Base-by-base conservation (phyloP, 768 basidiomycete genomes). In the Naganishia randhawae region DNA sequence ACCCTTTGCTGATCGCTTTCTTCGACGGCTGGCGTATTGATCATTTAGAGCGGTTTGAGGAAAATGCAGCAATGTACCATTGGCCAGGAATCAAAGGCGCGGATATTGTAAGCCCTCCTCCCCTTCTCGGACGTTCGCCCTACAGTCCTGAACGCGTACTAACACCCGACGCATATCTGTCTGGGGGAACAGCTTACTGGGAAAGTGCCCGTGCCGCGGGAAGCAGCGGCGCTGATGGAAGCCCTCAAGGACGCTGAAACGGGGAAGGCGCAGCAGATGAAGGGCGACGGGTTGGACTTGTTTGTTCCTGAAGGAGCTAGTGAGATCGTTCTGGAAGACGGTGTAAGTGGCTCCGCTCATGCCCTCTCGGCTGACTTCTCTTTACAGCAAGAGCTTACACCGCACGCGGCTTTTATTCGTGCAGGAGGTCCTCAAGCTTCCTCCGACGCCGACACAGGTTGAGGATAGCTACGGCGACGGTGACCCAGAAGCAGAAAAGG, bases 21-120 rank as follows among this genome's bases (percentile, higher is more conserved):
- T n/a, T 37, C 37, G 25, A 5, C 39, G 39, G 32, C 51, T 53
- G 51, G 25, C 17, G 11, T 11, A 14, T 13, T 53, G 27, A 9
- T n/a, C 17, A 13, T 9, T 16, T 37, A 66, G 66, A 67, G 29
- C 54, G 66, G n/a, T 61, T 61, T 45, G 78, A 79, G 22, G 78
- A 79, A 71, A 79, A 79, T 69, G 78, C 67, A n/a, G 72, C 72
- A 6, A 76, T 79, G 75, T 79, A 79, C 51, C 74, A 77, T 45
- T 79, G 76, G 76, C 75, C 75, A 0, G 78, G 78, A 3, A 71
- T 79, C 64, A 77, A 76, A 63, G 75, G 76, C 14, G 74, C 74
- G 3, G 78, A 79, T 68, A 79, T 79, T 57, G 75, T 79, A 63
- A 70, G 77, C 74, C 33, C 19, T 8, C 7, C 33, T 17, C 31